phyloP scores from a whole-genome alignment of 73 alveolate species.

The Paraurostyla sp. region DNA sequence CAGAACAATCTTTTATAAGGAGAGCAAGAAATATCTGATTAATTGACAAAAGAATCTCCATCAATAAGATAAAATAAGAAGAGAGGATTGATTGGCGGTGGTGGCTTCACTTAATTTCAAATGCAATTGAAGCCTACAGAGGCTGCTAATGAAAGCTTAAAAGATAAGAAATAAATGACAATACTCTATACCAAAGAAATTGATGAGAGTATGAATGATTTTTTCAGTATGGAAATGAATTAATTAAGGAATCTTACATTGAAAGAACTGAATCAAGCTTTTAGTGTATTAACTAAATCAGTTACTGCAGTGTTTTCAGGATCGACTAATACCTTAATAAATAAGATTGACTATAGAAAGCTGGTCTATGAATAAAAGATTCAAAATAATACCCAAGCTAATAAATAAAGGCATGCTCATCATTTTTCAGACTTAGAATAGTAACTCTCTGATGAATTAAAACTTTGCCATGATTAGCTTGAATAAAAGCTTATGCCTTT shows the following conservation, averaged over 20 bases:
- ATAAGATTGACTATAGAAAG: neutral
- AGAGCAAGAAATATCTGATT: neutral
- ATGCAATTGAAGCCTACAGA: neutral
- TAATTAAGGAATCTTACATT: neutral
- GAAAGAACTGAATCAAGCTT: constrained; percentile 1
- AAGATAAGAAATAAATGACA: neutral
- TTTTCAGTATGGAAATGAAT: neutral
- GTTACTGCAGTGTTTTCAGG: constrained; percentile 20
- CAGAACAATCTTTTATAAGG: neutral
- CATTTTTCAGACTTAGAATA: neutral
- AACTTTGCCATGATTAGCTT: neutral
- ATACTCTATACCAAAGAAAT: neutral
- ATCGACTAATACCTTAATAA: constrained; percentile 4
- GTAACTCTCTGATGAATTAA: neutral
- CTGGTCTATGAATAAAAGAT: neutral
- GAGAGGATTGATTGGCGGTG: neutral
- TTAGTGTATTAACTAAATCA: neutral
- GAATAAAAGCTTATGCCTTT: constrained; percentile 2
- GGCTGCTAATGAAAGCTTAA: neutral
- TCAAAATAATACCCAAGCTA: neutral
- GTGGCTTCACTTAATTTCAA: neutral
- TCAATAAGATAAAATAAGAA: neutral
- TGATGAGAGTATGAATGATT: constrained; percentile 20
- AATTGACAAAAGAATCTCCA: constrained; percentile 36
- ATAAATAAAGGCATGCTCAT: neutral